These are phyloP conservation scores for Proliferodiscus dingleyae DNA, from an alignment of 2,329 filamentous ascomycete species.

Conservation along the genomic window DNA sequence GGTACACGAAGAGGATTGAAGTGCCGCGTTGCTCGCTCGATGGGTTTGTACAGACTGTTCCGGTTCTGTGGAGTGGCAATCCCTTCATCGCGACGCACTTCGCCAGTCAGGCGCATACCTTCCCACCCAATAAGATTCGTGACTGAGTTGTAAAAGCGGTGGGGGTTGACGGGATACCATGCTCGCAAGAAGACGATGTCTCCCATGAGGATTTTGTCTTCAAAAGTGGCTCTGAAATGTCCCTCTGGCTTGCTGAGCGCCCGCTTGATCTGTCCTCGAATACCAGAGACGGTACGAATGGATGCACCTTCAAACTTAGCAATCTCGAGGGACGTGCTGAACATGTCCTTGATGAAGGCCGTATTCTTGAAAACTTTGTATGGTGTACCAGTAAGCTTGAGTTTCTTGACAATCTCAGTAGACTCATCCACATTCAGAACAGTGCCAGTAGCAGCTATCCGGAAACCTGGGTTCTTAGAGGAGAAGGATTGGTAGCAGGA, in stretches of 20 bases:
- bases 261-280: constrained; percentile 95
- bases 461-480: constrained; percentile 80
- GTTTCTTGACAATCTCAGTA: constrained; percentile 98
- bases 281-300: constrained; percentile 92
- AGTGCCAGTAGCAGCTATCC: constrained; percentile 89
- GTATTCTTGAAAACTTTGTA: constrained; percentile 99
- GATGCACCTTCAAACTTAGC: constrained; percentile 97
- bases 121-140: constrained; percentile 90
- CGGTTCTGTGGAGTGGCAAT: constrained; percentile 73
- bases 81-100: constrained; percentile 73
- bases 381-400: constrained; percentile 88
- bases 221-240: constrained; percentile 93
- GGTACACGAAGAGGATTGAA: constrained; percentile 75
- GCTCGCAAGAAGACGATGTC: constrained; percentile 95
- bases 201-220: constrained; percentile 95
- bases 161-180: constrained; percentile 94
- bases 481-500: constrained; percentile 89
- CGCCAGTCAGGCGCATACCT: constrained; percentile 88
- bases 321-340: constrained; percentile 85
- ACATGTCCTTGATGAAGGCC: constrained; percentile 98
- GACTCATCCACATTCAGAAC: constrained; percentile 92
- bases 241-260: constrained; percentile 91
- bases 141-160: constrained; percentile 94
- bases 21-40: constrained; percentile 63
- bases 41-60: constrained; percentile 77